Base-by-base conservation (phyloP, 257 asterid genomes). In the Paraleonurus japonicus region DNA sequence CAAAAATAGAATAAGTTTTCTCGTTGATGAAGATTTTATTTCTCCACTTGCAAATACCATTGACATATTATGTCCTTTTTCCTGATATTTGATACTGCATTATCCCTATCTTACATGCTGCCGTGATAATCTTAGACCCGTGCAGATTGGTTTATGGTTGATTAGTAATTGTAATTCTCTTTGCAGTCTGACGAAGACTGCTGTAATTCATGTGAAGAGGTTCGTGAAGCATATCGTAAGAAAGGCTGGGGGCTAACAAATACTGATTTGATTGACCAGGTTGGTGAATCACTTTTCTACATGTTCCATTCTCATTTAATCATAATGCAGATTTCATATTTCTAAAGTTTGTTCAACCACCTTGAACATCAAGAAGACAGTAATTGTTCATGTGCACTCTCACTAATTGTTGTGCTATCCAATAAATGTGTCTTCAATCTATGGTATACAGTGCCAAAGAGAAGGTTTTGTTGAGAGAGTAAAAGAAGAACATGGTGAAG, bases 191-290 rank as follows among this genome's bases (percentile, higher is more conserved):
- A 95, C 82, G 94, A 87, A 65, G 81, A 95, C 6, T 92, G 99
- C 64, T 95, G 99, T 76, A 95, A 95, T 83, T 74, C 99, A 79
- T 95, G 99, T 69, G 99, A 92, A 78, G 99, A 95, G 84, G 99
- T 95, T 70, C 99, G 95, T 63, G 98, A 92, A 82, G 98, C 97
- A 67, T 95, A 95, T 77, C 91, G 88, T 66, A 88, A 86, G 83
- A 88, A 63, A 81, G 99, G 99, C 74, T 95, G 99, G 99, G 99
- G 94, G 27, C 20, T 95, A 78, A 78, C 97, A 71, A 85, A 92
- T 72, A 39, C 82, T 35, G 99, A 92, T 71, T 65, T 90, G 79
- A 90, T 95, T 37, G 97, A 95, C 81, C 99, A 92, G 99, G 98
- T 95, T 75, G 72, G 71, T 69, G 33, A 41, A 12, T 61, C 45